Evolutionary conservation across 352 stramenopile species (phyloP), one percentile per base, ranked within the genome.

Genomic region (Aphanomyces invadans): DNA sequence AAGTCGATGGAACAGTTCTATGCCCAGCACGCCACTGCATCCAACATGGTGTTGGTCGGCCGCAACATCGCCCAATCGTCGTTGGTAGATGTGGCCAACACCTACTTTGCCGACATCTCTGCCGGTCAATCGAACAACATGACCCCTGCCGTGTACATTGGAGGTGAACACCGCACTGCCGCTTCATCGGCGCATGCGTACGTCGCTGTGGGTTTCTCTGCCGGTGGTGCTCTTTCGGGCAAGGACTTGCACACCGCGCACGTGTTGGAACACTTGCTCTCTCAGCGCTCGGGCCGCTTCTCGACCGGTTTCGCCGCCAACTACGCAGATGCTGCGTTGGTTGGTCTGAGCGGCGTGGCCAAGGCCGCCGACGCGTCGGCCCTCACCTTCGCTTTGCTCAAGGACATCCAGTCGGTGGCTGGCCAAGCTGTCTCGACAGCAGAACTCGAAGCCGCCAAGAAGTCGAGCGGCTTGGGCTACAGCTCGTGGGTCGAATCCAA

Each of bases 361-460:
- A 69, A 72, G 3, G 73, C 68, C n/a, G 77, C 71, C 39, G 71
- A 92, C 38, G 75, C 82, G 46, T 77, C 81, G 21, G 73, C 74
- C 10, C 77, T 94, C 46, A 76, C 90, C 3, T 76, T 86, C 70
- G 79, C 72, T 60, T 90, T 94, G 68, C 72, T 77, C 25, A 73
- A 76, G 17, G 79, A 89, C 73, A 75, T 94, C 55, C 90, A 92
- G 78, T 88, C 81, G 72, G 71, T 78, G 10, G 86, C 86, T 25
- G 73, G 74, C 28, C 73, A 73, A 10, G 73, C 81, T 12, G 74
- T 85, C 32, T 85, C 79, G 59, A 76, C 78, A 36, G 81, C 89
- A 26, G 86, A 92, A 68, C 75, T 94, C 61, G 78, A 77, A 57
- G 80, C 77, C 5, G 86, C 86, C 70, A 89, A 92, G 81, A 86